phyloP scores from a whole-genome alignment of 768 basidiomycete genomes.

The Paxillus involutus region DNA sequence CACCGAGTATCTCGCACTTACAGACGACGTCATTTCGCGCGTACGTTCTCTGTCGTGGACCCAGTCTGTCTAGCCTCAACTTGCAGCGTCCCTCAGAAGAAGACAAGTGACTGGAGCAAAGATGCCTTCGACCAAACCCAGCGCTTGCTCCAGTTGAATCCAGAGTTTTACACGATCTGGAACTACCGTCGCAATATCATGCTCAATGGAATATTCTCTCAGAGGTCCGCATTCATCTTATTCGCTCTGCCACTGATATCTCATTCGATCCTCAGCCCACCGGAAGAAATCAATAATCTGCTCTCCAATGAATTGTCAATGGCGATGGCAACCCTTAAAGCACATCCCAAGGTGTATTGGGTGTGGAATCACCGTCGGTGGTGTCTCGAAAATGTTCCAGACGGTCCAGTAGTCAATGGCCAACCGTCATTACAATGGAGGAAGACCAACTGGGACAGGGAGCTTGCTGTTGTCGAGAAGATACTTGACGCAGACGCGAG shows the following conservation, averaged over 20 bases:
- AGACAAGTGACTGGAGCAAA: conserved; percentile 59
- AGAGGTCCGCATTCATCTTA: conserved; percentile 45
- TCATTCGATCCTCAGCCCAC: conserved; percentile 43
- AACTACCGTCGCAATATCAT: conserved; percentile 88
- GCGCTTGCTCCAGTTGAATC: conserved; percentile 76
- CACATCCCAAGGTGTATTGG: conserved; percentile 95
- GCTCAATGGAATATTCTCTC: conserved; percentile 64
- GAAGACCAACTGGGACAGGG: conserved; percentile 77
- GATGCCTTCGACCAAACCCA: conserved; percentile 82
- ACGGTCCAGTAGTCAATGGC: conserved; percentile 53
- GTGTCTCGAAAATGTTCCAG: conserved; percentile 88
- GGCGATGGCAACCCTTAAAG: conserved; percentile 78
- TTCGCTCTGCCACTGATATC: background rate
- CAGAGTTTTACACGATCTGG: conserved; percentile 97
- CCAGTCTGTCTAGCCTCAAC: conserved; percentile 1
- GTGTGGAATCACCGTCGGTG: conserved; percentile 98
- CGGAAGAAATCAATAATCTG: conserved; percentile 58
- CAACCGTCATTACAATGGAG: conserved; percentile 65
- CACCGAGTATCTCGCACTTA: conserved; percentile 67
- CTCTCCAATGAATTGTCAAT: conserved; percentile 75
- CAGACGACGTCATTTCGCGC: conserved; percentile 60
- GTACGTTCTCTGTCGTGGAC: conserved; percentile 39
- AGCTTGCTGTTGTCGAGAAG: conserved; percentile 86
- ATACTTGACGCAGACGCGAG: conserved; percentile 90
- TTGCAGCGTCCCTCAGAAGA: conserved; percentile 53